Percentiles rank a stretch among this genome's conserved stretches.
Evolutionary conservation across 164 flowering plant genomes (phyloP).

Genomic region (Amborella trichopoda): DNA sequence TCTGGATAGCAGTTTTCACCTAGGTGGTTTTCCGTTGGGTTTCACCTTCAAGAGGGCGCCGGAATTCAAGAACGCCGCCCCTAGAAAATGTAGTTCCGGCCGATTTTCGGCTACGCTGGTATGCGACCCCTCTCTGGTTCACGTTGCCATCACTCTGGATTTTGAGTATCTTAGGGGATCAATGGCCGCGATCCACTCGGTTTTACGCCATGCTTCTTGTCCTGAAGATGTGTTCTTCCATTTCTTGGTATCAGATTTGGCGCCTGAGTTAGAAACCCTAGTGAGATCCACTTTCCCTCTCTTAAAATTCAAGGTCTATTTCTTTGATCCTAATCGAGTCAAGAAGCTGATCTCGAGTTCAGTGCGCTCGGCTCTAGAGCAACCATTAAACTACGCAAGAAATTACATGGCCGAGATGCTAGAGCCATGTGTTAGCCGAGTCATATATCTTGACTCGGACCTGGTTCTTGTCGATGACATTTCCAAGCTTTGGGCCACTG

Average conservation of each 20-base stretch:
- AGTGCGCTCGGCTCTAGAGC: conserved; percentile 24
- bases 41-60: conserved; percentile 13
- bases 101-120: conserved; percentile 5
- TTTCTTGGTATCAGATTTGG: conserved; percentile 14
- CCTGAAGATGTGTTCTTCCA: conserved; percentile 21
- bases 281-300: conserved; percentile 17
- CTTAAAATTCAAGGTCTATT: conserved; percentile 20
- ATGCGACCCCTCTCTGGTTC: conserved; percentile 21
- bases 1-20: neutral
- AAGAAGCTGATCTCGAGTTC: conserved; percentile 19
- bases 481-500: conserved; percentile 20
- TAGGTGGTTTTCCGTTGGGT: neutral
- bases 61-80: conserved; percentile 18
- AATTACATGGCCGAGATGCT: conserved; percentile 22
- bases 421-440: conserved; percentile 25
- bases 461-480: conserved; percentile 27
- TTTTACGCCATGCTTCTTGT: conserved; percentile 17
- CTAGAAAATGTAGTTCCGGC: conserved; percentile 9
- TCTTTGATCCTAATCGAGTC: conserved; percentile 19
- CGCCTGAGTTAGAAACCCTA: conserved; percentile 8
- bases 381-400: conserved; percentile 26
- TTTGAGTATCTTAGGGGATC: conserved; percentile 20
- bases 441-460: conserved; percentile 30
- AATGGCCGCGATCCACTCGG: conserved; percentile 20
- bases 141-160: conserved; percentile 25